Percentiles rank a stretch among this genome's conserved stretches.
phyloP scores from a whole-genome alignment of 176 grass and related monocot species.

The Lolium multiflorum region DNA sequence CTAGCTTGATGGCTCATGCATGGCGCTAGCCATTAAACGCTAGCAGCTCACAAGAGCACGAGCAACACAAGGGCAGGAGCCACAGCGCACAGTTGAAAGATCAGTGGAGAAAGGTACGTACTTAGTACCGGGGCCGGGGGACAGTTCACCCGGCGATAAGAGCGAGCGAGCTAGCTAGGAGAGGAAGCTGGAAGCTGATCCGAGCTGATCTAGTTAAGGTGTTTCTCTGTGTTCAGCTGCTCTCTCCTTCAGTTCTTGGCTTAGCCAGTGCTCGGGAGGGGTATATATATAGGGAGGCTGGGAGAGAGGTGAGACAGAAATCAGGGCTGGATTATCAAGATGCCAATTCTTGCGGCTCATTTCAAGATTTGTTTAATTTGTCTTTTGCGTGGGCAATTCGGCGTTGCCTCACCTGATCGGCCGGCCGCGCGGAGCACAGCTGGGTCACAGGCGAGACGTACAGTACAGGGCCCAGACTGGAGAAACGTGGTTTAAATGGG shows the following conservation, averaged over 20 bases:
- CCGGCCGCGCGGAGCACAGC: not conserved
- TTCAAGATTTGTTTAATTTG: slow-evolving; percentile 7
- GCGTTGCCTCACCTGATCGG: not conserved
- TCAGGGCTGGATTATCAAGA: not conserved
- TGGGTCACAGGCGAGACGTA: slow-evolving; percentile 1
- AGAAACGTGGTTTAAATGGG: slow-evolving; percentile 54
- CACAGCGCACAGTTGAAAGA: not conserved
- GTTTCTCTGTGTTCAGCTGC: not conserved
- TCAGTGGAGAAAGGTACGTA: slow-evolving; percentile 7
- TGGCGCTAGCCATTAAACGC: slow-evolving; percentile 1
- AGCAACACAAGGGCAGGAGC: not conserved
- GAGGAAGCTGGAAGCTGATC: not conserved
- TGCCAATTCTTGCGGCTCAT: not conserved
- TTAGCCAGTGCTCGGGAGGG: not conserved
- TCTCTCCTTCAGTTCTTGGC: slow-evolving; percentile 1
- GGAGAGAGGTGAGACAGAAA: not conserved
- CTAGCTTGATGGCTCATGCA: slow-evolving; percentile 16
- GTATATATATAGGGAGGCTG: slow-evolving; percentile 36
- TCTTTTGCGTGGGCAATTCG: not conserved
- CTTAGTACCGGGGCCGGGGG: not conserved
- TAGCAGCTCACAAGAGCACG: not conserved
- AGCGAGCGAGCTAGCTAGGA: not conserved
- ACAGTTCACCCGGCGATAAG: not conserved
- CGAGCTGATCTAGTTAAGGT: not conserved
- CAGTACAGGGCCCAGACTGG: not conserved